These are phyloP conservation scores for Fusarium sp. DNA, from an alignment of 2,329 filamentous ascomycete species.

Conservation along the genomic window DNA sequence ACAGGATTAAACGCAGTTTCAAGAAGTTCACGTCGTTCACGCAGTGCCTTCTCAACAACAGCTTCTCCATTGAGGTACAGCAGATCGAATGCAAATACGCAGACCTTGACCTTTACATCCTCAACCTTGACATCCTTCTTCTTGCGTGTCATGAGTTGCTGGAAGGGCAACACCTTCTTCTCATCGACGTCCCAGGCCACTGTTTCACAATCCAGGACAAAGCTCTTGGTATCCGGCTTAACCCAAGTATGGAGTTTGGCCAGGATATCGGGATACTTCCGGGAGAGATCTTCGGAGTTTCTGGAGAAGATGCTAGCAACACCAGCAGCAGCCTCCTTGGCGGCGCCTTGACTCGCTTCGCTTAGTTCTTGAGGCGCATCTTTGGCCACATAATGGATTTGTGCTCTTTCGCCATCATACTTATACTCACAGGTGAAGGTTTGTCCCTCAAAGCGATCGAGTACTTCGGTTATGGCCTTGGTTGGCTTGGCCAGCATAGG, in stretches of 20 bases:
- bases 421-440: constrained; percentile 99
- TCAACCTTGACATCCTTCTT: constrained; percentile 96
- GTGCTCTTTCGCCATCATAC: constrained; percentile 97
- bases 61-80: constrained; percentile 93
- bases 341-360: constrained; percentile 66
- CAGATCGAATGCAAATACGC: constrained; percentile 95
- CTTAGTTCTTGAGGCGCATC: constrained; percentile 76
- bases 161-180: constrained; percentile 96
- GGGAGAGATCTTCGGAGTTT: constrained; percentile 96
- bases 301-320: constrained; percentile 95
- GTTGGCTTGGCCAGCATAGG: constrained; percentile 99
- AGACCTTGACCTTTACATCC: constrained; percentile 96
- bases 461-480: constrained; percentile 96
- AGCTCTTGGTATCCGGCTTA: constrained; percentile 88
- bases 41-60: constrained; percentile 85
- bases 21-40: constrained; percentile 82
- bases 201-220: constrained; percentile 98
- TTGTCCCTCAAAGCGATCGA: constrained; percentile 95
- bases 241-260: constrained; percentile 90
- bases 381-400: constrained; percentile 95
- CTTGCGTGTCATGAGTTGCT: constrained; percentile 98
- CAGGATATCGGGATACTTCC: constrained; percentile 97
- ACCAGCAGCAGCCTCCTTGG: constrained; percentile 74
- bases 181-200: constrained; percentile 95
- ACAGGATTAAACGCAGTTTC: constrained; percentile 76